Base-by-base conservation (phyloP, 768 basidiomycete species). In the Boletus subparvulus region DNA sequence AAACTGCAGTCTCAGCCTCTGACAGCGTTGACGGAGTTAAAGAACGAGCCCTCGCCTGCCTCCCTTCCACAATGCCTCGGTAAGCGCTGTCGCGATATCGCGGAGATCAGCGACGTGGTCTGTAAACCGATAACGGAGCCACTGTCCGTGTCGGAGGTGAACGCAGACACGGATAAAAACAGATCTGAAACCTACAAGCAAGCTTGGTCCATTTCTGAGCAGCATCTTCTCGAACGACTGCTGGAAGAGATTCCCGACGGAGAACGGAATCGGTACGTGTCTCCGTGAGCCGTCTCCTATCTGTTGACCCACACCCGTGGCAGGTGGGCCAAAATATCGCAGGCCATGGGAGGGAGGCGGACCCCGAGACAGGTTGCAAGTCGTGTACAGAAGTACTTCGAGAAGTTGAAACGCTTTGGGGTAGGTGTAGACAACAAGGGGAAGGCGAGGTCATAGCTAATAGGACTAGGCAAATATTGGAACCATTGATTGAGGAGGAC, bases 281-380 rank as follows among this genome's bases (percentile, higher is more conserved):
- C 16, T 51, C 13, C 5, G 49, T 24, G 24, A 12, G 36, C 39
- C 41, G 16, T 45, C 26, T 50, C 39, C 56, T 51, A 33, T 55
- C 52, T 47, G 26, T 56, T 46, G 11, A 65, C 52, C 58, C 33
- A 61, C 46, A 10, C 37, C 16, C 47, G 24, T 36, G 47, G 24
- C 63, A 91, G 90, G 50, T 92, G 87, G 87, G 78, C 84, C 53
- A 88, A 90, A 70, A 92, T 92, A 50, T 92, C 90, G 14, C 75
- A 79, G 51, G 91, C 88, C 36, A 93, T 93, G 91, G 77, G 83
- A 47, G 90, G 90, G 1, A 77, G 77, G 43, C 74, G 90, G 55
- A 92, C 91, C 4, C 85, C 90, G 5, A 74, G 90, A 58, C 91
- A 93, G 74, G 91, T 93, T n/a, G 90, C 90, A 37, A 91, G 88